These are phyloP conservation scores for Claviceps spartinae DNA, from an alignment of 2,329 filamentous ascomycete species.

Conservation along the genomic window DNA sequence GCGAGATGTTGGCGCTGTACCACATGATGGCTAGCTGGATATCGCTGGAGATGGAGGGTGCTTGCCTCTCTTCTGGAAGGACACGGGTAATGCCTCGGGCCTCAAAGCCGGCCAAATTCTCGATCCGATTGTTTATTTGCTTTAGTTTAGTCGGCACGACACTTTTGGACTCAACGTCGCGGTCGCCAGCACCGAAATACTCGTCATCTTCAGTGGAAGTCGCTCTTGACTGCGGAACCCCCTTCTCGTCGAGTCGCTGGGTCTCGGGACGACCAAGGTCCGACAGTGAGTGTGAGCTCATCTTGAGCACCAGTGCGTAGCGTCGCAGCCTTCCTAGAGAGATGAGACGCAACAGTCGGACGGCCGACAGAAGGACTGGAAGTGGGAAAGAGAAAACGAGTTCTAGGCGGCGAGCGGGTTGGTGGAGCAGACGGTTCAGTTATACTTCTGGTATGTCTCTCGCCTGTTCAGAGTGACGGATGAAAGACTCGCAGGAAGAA, in stretches of 20 bases:
- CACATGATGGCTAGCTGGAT: conserved; percentile 27
- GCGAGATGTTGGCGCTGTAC: conserved; percentile 30
- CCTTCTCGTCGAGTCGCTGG: conserved; percentile 1
- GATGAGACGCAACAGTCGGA: neutral
- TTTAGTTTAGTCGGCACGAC: conserved; percentile 2
- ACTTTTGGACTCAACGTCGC: neutral
- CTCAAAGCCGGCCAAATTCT: conserved; percentile 23
- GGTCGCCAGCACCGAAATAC: neutral
- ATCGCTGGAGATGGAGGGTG: conserved; percentile 19
- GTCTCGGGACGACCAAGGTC: neutral
- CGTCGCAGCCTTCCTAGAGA: neutral
- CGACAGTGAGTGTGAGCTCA: neutral
- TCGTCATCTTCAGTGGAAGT: neutral
- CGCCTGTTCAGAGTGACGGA: neutral
- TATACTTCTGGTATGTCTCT: neutral
- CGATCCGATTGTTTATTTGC: conserved; percentile 14
- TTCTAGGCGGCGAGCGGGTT: neutral
- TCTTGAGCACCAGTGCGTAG: neutral
- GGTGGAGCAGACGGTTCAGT: neutral
- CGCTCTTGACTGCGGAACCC: neutral
- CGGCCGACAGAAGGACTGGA: no score
- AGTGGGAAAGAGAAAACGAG: fast-evolving
- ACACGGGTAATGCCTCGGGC: conserved; percentile 27
- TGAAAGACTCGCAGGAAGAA: neutral
- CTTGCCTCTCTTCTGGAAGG: conserved; percentile 21